Base-by-base conservation (phyloP, 192 early-diverging fungal species). In the Podila epicladia region DNA sequence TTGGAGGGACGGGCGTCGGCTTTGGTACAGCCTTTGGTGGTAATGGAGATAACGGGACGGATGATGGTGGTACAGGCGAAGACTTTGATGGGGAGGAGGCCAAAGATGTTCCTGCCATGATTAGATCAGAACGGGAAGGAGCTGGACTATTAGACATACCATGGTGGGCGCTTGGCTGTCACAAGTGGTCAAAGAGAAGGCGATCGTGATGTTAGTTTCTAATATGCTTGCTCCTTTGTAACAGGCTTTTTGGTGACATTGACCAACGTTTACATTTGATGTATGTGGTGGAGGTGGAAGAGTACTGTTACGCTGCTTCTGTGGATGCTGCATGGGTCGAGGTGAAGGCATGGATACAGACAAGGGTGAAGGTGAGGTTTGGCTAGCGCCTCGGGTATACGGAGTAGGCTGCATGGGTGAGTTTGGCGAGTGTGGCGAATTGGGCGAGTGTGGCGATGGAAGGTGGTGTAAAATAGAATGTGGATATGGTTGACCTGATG, bases 1-100 rank as follows among this genome's bases (percentile, higher is more conserved):
- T 69, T 69, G 77, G 77, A 13, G 77, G 77, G 19, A 45, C 33
- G 15, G 65, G 24, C 29, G 70, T 61, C 0, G 69, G 29, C 62
- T 17, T 53, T 11, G 58, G 17, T 51, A 29, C 9, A 7, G 41
- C 7, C 22, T 24, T 71, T 11, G 69, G 45, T 9, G 9, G 62
- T 57, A 31, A 62, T 29, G 20, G 48, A 67, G 31, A 64, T 7
- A 20, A 37, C 9, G 33, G 72, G 55, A 13, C 28, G 11, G 28
- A 57, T 15, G 58, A 24, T 65, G 75, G 75, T 41, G 69, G 76
- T 38, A 64, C 28, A 29, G 31, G 48, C 0, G 69, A 29, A 2
- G 41, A 17, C 41, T 45, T 45, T 45, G 41, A 45, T 45, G 41
- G 41, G 15, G 41, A 15, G 41, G 41, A 15, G 41, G 41, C 11